Base-by-base conservation (phyloP, 768 basidiomycete species). In the Tephrocybe rancida region DNA sequence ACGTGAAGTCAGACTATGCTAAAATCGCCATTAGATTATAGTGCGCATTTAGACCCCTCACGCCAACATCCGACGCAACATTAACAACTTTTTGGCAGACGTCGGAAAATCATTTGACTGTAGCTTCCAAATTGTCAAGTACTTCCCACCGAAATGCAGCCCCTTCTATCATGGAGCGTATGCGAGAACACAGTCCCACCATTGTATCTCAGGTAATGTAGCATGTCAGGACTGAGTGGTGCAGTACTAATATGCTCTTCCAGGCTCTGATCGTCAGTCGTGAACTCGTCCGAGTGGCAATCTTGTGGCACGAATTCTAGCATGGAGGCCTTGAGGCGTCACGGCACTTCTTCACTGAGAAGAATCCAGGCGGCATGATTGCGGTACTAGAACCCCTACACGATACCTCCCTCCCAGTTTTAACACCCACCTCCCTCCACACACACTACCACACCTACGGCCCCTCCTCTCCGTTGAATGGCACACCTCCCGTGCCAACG, bases 241-340 rank as follows among this genome's bases (percentile, higher is more conserved):
- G 35, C 42, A 27, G 11, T 42, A n/a, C 35, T 45, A 19, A 55
- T 35, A 19, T 16, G 1, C 13, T 18, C 10, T 24, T 37, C 19
- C 55, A 94, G 85, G 95, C 95, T 9, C 74, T 87, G 42, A 67
- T 96, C 22, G 93, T 99, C 69, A 92, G 92, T 65, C 86, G 90
- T 26, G 97, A 99, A 67, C 81, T 99, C 32, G 97, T 98, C 54
- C 88, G 97, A 18, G 92, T 98, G 6, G 96, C 97, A 6, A 98
- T 99, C 55, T 76, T 99, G 10, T 99, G 97, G 97, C 95, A 98
- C 62, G 97, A 99, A 68, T 76, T 95, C 58, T 99, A 97, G 97
- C 95, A 98, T 62, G 97, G 98, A 73, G 95, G 93, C 16, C 77
- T 99, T 19, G 97, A 99, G 70, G 97, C 97, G 5, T 97, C 95